A percentile compares a stretch with the other conserved stretches of the same genome.
Evolutionary conservation across 441 rosid genomes (phyloP).

Genomic region (Eruca vesicaria): DNA sequence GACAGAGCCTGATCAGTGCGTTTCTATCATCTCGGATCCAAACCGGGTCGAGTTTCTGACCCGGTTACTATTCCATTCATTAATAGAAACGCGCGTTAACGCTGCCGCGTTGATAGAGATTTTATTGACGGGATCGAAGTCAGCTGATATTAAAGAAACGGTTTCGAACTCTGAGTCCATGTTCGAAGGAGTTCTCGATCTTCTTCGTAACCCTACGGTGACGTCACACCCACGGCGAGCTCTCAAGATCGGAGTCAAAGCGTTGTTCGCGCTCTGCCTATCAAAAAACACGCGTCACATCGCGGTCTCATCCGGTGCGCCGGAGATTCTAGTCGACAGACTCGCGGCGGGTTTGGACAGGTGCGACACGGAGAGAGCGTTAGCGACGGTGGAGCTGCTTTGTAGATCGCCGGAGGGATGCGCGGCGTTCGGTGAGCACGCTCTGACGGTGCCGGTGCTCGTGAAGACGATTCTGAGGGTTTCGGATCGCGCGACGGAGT

Average conservation of each 20-base stretch:
- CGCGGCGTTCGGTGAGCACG: constrained; percentile 62
- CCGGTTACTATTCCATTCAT: constrained; percentile 56
- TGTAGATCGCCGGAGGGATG: constrained; percentile 70
- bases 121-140: constrained; percentile 59
- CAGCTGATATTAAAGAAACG: constrained; percentile 52
- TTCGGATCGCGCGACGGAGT: constrained; percentile 87
- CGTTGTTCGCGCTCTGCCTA: constrained; percentile 71
- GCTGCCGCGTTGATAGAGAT: constrained; percentile 77
- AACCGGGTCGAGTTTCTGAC: constrained; percentile 44
- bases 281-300: constrained; percentile 62
- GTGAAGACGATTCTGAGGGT: constrained; percentile 74
- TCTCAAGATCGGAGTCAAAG: constrained; percentile 62
- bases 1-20: constrained; percentile 54
- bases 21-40: constrained; percentile 47
- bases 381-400: constrained; percentile 78
- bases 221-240: constrained; percentile 59
- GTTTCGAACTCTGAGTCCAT: constrained; percentile 52
- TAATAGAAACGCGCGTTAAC: constrained; percentile 69
- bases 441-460: constrained; percentile 68
- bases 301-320: constrained; percentile 74
- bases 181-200: constrained; percentile 64
- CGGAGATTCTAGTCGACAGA: constrained; percentile 59
- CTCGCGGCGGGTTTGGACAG: constrained; percentile 71
- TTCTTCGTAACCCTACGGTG: constrained; percentile 43
- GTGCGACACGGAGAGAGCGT: constrained; percentile 77